Evolutionary conservation across 805 yeast genomes (phyloP).

Genomic region (Candida verbasci): DNA sequence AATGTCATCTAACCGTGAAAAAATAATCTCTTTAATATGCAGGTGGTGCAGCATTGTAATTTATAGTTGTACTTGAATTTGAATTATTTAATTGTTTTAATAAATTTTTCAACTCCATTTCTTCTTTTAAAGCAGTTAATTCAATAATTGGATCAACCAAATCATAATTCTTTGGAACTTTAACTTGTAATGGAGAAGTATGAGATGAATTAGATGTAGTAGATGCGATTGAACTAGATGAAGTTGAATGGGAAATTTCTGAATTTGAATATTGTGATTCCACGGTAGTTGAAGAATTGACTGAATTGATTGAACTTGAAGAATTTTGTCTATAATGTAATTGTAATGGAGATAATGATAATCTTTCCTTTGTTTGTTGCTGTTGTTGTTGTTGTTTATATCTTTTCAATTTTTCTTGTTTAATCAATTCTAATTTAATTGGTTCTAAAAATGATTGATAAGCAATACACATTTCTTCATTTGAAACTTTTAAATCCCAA

Average conservation of each 20-base stretch:
- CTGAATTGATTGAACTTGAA: too few species aligned
- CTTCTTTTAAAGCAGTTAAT: slow-evolving; percentile 31
- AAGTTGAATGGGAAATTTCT: too few species aligned
- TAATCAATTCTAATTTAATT: slow-evolving; percentile 39
- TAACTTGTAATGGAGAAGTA: slow-evolving; percentile 1
- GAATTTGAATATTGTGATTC: too few species aligned
- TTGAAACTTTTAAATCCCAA: slow-evolving; percentile 59
- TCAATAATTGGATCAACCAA: slow-evolving; percentile 32
- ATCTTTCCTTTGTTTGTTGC: slow-evolving; percentile 11
- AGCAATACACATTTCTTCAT: slow-evolving; percentile 38
- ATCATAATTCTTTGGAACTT: slow-evolving; percentile 6
- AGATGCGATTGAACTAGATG: slow-evolving; percentile 17
- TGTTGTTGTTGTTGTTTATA: slow-evolving; percentile 3
- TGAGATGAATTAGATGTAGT: background rate
- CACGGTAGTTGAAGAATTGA: too few species aligned
- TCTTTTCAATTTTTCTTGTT: slow-evolving; percentile 19
- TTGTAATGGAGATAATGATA: slow-evolving; percentile 14
- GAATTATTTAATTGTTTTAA: slow-evolving; percentile 12
- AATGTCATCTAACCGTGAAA: too few species aligned
- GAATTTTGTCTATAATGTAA: slow-evolving; percentile 15
- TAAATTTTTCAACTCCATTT: slow-evolving; percentile 26
- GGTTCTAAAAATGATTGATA: slow-evolving; percentile 49
- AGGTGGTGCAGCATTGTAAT: too few species aligned
- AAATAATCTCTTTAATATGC: too few species aligned
- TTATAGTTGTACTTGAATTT: too few species aligned